Conservation (phyloP, 805 yeast genomes). For the Myxozyma sirexii region DNA sequence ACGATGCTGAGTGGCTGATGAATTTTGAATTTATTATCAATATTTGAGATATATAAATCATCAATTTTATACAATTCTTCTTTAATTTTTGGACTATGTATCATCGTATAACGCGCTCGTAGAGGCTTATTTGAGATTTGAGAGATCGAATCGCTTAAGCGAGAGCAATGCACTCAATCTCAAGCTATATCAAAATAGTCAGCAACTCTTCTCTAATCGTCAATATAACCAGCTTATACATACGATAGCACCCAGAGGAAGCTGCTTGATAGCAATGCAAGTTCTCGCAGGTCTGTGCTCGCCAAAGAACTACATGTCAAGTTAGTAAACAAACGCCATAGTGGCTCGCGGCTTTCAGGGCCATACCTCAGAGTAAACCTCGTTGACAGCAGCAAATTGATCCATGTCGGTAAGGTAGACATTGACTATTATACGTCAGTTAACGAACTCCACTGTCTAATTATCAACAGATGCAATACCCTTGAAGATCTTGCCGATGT, state of each 20-base stretch:
- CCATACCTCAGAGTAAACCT: conserved; percentile 63
- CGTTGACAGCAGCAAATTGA: conserved; percentile 82
- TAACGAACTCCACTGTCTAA: conserved; percentile 40
- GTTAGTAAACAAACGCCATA: too few species aligned
- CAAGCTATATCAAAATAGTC: conserved; percentile 48
- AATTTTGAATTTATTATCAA: too few species aligned
- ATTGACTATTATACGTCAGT: conserved; percentile 51
- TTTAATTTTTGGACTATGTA: neutral
- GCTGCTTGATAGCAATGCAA: conserved; percentile 90
- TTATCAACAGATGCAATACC: conserved; percentile 12
- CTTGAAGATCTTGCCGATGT: conserved; percentile 80
- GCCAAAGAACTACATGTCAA: conserved; percentile 58
- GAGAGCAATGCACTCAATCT: conserved; percentile 89
- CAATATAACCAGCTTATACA: conserved; percentile 26
- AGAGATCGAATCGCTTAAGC: conserved; percentile 51
- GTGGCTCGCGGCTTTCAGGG: too few species aligned
- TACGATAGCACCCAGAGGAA: conserved; percentile 81
- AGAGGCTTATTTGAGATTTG: too few species aligned
- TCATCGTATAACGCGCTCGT: too few species aligned
- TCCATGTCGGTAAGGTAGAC: conserved; percentile 90
- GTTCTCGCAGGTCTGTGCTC: conserved; percentile 94
- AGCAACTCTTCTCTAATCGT: neutral
- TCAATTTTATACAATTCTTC: neutral
- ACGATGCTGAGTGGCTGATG: too few species aligned
- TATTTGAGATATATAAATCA: too few species aligned